A percentile compares a stretch with the other conserved stretches of the same genome.
Conservation (phyloP, 805 yeast species). For the Saturnispora saitoi region DNA sequence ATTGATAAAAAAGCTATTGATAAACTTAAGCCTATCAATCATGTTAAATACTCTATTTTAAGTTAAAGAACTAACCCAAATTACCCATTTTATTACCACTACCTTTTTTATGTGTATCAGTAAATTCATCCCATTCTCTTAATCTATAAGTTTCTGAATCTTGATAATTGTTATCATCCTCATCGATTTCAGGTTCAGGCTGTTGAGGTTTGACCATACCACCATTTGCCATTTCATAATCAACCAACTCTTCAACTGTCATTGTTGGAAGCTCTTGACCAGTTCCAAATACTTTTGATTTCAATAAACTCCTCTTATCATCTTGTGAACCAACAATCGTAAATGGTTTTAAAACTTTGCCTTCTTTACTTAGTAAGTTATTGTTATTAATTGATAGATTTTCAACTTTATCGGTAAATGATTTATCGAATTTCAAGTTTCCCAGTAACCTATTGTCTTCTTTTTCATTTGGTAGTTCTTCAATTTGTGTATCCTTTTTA, state of each 20-base stretch:
- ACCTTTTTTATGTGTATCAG: constrained; percentile 78
- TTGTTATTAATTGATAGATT: constrained; percentile 37
- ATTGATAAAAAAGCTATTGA: not conserved
- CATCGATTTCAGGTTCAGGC: constrained; percentile 42
- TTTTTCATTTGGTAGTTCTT: constrained; percentile 7
- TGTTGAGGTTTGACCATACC: constrained; percentile 51
- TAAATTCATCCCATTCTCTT: constrained; percentile 90
- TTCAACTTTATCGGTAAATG: constrained; percentile 47
- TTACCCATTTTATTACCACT: constrained; percentile 76
- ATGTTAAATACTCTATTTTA: not conserved
- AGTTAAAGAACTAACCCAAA: constrained; percentile 35
- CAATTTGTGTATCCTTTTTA: constrained; percentile 8
- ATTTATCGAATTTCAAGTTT: constrained; percentile 27
- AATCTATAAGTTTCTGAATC: constrained; percentile 65
- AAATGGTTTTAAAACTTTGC: constrained; percentile 79
- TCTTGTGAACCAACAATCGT: constrained; percentile 46
- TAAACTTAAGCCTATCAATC: not conserved
- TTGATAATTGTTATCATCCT: constrained; percentile 51
- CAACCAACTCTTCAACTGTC: constrained; percentile 87
- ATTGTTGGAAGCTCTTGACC: constrained; percentile 92
- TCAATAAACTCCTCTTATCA: constrained; percentile 41
- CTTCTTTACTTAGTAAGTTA: constrained; percentile 52
- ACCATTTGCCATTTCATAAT: constrained; percentile 77
- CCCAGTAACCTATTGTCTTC: constrained; percentile 11
- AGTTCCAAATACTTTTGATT: constrained; percentile 70